Percentiles rank a stretch among this genome's conserved stretches.
These are phyloP conservation scores for Cystobasidium tubakii DNA, from an alignment of 768 basidiomycete genomes.

Conservation along the genomic window DNA sequence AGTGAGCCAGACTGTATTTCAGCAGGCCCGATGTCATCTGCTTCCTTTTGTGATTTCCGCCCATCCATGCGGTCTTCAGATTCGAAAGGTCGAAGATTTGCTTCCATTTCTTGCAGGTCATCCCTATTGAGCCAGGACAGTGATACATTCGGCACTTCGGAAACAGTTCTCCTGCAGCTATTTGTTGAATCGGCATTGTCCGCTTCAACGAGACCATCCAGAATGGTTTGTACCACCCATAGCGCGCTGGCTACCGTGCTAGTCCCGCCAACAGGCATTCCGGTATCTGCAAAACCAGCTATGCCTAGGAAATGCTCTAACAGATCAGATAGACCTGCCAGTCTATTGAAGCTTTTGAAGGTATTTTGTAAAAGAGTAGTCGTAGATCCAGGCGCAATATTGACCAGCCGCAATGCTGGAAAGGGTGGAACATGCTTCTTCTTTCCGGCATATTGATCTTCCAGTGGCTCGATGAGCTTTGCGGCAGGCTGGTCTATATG, in stretches of 20 bases:
- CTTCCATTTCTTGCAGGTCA: neutral
- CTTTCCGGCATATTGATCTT: neutral
- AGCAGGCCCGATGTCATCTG: neutral
- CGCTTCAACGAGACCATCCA: neutral
- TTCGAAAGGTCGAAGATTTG: neutral
- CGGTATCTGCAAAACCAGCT: neutral
- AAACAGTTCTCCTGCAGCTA: neutral
- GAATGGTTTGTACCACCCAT: slow-evolving; percentile 16
- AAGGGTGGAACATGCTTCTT: neutral
- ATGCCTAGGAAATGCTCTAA: slow-evolving; percentile 18
- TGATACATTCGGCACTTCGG: neutral
- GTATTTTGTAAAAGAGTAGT: neutral
- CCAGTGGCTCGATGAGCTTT: neutral
- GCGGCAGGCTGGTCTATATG: neutral
- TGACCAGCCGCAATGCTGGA: neutral
- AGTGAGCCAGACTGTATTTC: neutral
- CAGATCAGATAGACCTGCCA: neutral
- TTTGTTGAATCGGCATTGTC: neutral
- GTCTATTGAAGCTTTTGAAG: neutral
- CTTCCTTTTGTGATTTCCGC: neutral
- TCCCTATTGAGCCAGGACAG: slow-evolving; percentile 3
- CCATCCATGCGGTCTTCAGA: neutral
- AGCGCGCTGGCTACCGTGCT: slow-evolving; percentile 12
- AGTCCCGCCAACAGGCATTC: neutral
- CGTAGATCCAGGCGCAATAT: slow-evolving; percentile 15